Percentiles rank a stretch among this genome's conserved stretches.
Conservation (phyloP, 306 rosid genomes). For the Oemleria cerasiformis region DNA sequence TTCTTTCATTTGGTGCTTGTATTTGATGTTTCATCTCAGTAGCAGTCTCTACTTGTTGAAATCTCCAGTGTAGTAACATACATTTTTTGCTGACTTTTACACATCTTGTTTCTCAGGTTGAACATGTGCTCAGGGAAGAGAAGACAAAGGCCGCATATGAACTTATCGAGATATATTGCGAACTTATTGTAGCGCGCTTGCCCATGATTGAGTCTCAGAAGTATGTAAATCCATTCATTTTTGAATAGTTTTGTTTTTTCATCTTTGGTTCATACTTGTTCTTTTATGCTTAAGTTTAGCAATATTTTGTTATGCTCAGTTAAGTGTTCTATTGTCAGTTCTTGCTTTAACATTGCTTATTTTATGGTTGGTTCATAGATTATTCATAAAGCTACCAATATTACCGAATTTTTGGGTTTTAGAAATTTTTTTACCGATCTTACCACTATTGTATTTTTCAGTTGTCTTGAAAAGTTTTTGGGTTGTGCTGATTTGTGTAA, state of each 20-base stretch:
- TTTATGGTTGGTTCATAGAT: background rate
- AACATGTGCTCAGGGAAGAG: constrained; percentile 93
- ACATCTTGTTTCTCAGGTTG: constrained; percentile 58
- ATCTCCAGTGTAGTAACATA: background rate
- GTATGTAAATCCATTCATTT: constrained; percentile 39
- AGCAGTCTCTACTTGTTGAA: background rate
- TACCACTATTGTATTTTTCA: background rate
- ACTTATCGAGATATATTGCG: constrained; percentile 86
- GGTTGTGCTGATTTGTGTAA: constrained; percentile 17
- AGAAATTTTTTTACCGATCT: background rate
- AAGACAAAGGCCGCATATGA: constrained; percentile 83
- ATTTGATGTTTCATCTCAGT: background rate
- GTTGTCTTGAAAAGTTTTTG: constrained; percentile 12
- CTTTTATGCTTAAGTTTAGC: background rate
- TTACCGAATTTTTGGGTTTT: background rate
- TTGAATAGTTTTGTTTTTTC: background rate
- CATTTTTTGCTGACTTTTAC: constrained; percentile 12
- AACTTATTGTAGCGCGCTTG: constrained; percentile 80
- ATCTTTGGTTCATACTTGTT: constrained; percentile 11
- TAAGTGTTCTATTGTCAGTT: background rate
- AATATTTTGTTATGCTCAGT: background rate
- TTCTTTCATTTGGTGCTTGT: background rate
- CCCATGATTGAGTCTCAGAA: constrained; percentile 89
- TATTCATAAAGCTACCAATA: background rate
- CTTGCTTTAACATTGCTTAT: too few species aligned